Conservation (phyloP, 2,329 filamentous ascomycete genomes). For the Zalaria obscura region DNA sequence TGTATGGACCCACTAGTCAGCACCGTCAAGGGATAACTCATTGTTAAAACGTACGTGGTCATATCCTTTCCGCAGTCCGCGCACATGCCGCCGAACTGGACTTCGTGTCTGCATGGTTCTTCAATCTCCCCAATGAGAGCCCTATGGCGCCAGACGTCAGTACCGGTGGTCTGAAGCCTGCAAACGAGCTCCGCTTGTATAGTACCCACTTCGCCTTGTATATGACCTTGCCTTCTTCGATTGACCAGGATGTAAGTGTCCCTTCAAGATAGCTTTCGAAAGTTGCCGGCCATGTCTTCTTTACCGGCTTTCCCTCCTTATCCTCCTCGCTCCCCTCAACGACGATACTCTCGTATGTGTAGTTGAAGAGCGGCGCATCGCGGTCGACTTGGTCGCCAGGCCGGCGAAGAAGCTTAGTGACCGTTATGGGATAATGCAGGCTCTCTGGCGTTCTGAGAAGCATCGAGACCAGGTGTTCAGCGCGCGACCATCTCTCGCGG, state of each 20-base stretch:
- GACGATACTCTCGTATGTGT: conserved; percentile 67
- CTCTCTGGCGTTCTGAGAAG: conserved; percentile 32
- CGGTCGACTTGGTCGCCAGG: conserved; percentile 62
- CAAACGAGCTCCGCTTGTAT: no score
- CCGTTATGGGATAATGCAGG: conserved; percentile 85
- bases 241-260: conserved; percentile 60
- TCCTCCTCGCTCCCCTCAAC: conserved; percentile 56
- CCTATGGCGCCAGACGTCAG: conserved; percentile 17
- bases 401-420: conserved; percentile 68
- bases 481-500: not conserved
- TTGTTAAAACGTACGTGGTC: conserved; percentile 47
- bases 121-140: conserved; percentile 59
- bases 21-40: conserved; percentile 3
- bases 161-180: not conserved
- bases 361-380: conserved; percentile 68
- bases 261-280: conserved; percentile 81
- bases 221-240: conserved; percentile 51
- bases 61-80: conserved; percentile 91
- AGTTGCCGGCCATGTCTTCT: conserved; percentile 58
- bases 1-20: conserved; percentile 12
- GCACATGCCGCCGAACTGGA: conserved; percentile 85
- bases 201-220: conserved; percentile 19
- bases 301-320: conserved; percentile 50
- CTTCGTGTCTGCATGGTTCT: conserved; percentile 79
- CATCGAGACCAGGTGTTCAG: conserved; percentile 19